phyloP scores from a whole-genome alignment of 495 filamentous ascomycete species.

The Penicillium canariense region DNA sequence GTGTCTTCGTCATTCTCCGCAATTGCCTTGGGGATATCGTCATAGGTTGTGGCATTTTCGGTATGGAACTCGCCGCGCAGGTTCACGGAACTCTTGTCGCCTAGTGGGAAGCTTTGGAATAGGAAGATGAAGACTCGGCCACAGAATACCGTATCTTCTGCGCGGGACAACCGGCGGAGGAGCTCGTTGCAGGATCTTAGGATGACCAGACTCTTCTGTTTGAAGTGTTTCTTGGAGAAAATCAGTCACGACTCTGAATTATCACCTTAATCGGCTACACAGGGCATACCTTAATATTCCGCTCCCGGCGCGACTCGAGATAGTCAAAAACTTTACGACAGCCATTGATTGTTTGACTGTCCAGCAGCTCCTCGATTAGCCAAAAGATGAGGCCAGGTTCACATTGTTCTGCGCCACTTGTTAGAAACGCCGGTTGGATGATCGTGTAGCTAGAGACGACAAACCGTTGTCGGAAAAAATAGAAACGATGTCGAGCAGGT shows the following conservation, averaged over 20 bases:
- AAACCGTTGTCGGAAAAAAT: constrained; percentile 77
- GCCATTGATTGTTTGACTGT: constrained; percentile 89
- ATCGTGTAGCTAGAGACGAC: constrained; percentile 14
- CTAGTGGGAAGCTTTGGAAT: constrained; percentile 93
- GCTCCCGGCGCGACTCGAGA: constrained; percentile 85
- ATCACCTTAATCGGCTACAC: not conserved
- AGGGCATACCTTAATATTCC: constrained; percentile 63
- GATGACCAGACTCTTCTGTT: constrained; percentile 82
- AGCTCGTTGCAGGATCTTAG: constrained; percentile 93
- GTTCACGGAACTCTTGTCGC: constrained; percentile 96
- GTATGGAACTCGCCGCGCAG: constrained; percentile 92
- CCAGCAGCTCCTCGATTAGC: constrained; percentile 91
- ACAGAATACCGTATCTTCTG: constrained; percentile 96
- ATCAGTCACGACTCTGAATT: constrained; percentile 14
- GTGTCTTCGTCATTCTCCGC: constrained; percentile 43
- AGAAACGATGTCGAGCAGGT: constrained; percentile 84
- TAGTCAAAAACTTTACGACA: constrained; percentile 91
- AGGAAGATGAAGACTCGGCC: constrained; percentile 96
- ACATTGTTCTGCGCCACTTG: constrained; percentile 63
- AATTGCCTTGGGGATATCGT: constrained; percentile 45
- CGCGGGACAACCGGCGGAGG: constrained; percentile 81
- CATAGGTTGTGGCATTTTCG: constrained; percentile 90
- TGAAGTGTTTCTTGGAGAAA: constrained; percentile 62
- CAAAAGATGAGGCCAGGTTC: constrained; percentile 81
- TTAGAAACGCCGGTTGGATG: constrained; percentile 19